Conservation (phyloP, 2,329 filamentous ascomycete species). For the Aspergillus viridinutans region DNA sequence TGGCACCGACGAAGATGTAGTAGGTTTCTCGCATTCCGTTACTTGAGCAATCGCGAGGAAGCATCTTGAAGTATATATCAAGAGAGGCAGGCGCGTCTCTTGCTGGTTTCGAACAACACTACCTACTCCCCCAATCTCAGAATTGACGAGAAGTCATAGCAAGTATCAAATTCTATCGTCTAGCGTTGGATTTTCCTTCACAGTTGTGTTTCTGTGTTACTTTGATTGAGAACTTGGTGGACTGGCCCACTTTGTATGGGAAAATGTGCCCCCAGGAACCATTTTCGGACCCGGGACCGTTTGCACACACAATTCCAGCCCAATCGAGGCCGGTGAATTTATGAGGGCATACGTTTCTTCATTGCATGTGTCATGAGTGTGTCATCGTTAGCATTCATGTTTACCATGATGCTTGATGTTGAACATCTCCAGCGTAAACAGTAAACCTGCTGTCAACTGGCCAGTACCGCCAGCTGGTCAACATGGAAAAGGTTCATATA, state of each 20-base stretch:
- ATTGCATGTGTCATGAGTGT: neutral
- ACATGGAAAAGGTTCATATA: neutral
- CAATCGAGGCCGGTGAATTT: slow-evolving; percentile 4
- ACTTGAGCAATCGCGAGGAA: neutral
- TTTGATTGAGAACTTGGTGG: neutral
- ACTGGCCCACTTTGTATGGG: slow-evolving; percentile 20
- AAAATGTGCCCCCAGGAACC: slow-evolving; percentile 9
- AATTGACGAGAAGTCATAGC: neutral
- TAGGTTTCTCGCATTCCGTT: neutral
- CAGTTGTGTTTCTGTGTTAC: neutral
- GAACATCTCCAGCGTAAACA: neutral
- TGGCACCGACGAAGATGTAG: neutral
- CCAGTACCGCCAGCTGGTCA: neutral
- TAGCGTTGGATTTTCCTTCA: neutral
- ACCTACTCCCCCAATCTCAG: neutral
- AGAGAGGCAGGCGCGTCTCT: neutral
- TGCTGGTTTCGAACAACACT: neutral
- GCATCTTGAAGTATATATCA: neutral
- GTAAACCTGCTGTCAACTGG: neutral
- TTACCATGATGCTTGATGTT: neutral
- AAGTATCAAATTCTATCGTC: neutral
- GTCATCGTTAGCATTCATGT: neutral
- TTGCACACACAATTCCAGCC: slow-evolving; percentile 3
- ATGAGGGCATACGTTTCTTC: neutral
- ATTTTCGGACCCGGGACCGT: slow-evolving; percentile 12